phyloP scores from a whole-genome alignment of 176 grass and related monocot species.

The Hordeum vulgare region DNA sequence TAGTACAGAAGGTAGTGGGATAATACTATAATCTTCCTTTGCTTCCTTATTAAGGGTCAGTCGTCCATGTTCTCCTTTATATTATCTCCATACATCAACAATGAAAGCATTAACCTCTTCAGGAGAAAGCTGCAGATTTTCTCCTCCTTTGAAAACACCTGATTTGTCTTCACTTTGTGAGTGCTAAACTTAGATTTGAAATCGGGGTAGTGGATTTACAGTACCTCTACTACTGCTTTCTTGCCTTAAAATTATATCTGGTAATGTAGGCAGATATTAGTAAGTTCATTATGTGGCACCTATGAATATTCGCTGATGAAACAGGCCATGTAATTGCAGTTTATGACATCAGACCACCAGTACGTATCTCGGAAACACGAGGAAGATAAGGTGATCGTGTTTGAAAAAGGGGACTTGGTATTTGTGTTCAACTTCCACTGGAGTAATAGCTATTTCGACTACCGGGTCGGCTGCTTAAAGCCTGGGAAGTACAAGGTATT shows the following conservation, averaged over 20 bases:
- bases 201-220: background rate
- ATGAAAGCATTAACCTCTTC: background rate
- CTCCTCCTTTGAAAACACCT: background rate
- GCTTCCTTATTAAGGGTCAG: background rate
- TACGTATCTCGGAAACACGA: slow-evolving; percentile 92
- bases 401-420: slow-evolving; percentile 82
- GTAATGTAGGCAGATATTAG: background rate
- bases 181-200: background rate
- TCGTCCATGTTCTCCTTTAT: background rate
- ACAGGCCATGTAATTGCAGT: slow-evolving; percentile 47
- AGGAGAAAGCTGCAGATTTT: background rate
- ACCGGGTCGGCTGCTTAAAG: slow-evolving; percentile 74
- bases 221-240: background rate
- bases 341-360: slow-evolving; percentile 91
- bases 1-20: background rate
- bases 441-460: slow-evolving; percentile 82
- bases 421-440: slow-evolving; percentile 99
- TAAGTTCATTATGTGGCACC: background rate
- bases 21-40: background rate
- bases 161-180: background rate
- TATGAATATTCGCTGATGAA: slow-evolving; percentile 25
- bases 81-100: background rate
- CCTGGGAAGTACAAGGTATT: slow-evolving; percentile 94
- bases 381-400: slow-evolving; percentile 84
- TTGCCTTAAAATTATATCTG: background rate